phyloP scores from a whole-genome alignment of 352 stramenopile genomes.

The Albugo laibachii region DNA sequence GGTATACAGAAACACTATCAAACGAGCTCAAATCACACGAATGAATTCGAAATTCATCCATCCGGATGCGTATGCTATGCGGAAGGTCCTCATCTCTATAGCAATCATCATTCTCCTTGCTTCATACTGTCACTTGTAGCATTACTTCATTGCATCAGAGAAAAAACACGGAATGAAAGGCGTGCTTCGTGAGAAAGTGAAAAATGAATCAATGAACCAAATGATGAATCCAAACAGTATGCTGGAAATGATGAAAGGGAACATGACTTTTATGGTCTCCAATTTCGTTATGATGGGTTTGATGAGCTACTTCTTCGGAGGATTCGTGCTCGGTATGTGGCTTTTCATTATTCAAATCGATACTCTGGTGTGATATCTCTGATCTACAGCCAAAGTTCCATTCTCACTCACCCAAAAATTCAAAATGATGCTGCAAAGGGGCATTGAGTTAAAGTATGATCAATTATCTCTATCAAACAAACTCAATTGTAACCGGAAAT shows the following conservation, averaged over 20 bases:
- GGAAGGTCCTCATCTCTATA: slow-evolving; percentile 35
- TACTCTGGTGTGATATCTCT: background rate
- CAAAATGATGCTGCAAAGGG: slow-evolving; percentile 95
- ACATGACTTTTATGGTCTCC: slow-evolving; percentile 97
- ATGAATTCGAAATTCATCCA: slow-evolving; percentile 82
- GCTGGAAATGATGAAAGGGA: slow-evolving; percentile 97
- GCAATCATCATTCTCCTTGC: slow-evolving; percentile 3
- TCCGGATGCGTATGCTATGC: slow-evolving; percentile 68
- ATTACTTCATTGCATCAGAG: slow-evolving; percentile 76
- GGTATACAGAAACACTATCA: slow-evolving; percentile 77
- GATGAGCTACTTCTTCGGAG: slow-evolving; percentile 97
- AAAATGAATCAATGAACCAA: slow-evolving; percentile 81
- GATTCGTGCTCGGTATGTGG: slow-evolving; percentile 87
- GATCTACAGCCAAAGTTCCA: slow-evolving; percentile 83
- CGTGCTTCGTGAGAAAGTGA: slow-evolving; percentile 70
- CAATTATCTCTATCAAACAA: background rate
- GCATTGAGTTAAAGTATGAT: slow-evolving; percentile 83
- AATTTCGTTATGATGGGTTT: slow-evolving; percentile 99
- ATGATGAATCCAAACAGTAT: slow-evolving; percentile 93
- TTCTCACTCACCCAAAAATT: slow-evolving; percentile 97
- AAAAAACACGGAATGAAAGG: slow-evolving; percentile 78
- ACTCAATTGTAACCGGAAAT: background rate
- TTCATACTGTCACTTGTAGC: slow-evolving; percentile 10
- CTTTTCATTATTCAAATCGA: background rate
- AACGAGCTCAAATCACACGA: slow-evolving; percentile 60